These are phyloP conservation scores for Stagonosporopsis chrysanthemi DNA, from an alignment of 2,329 filamentous ascomycete genomes.

Conservation along the genomic window DNA sequence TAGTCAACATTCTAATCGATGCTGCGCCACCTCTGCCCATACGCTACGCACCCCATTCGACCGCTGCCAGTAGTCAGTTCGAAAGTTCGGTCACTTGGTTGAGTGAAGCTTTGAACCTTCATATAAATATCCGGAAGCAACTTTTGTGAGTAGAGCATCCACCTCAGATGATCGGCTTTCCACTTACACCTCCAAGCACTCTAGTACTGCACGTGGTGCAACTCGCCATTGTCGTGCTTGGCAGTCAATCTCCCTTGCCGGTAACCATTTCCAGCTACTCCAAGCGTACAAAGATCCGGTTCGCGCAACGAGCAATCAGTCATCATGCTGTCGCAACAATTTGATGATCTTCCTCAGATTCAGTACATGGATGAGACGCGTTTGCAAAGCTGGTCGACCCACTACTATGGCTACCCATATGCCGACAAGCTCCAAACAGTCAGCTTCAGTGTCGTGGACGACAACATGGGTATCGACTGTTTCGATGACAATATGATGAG, in stretches of 20 bases:
- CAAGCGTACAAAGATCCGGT: slow-evolving; percentile 9
- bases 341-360: slow-evolving; percentile 43
- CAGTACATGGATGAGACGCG: slow-evolving; percentile 32
- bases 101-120: neutral
- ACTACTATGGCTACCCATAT: neutral
- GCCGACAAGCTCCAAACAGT: slow-evolving; percentile 24
- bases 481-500: slow-evolving; percentile 32
- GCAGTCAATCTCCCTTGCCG: neutral
- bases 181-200: slow-evolving; percentile 1
- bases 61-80: slow-evolving; percentile 19
- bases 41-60: slow-evolving; percentile 12
- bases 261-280: slow-evolving; percentile 3
- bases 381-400: slow-evolving; percentile 19
- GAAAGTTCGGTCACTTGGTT: slow-evolving; percentile 4
- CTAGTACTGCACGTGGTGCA: neutral
- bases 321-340: slow-evolving; percentile 35
- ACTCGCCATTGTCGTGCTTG: neutral
- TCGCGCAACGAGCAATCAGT: slow-evolving; percentile 1
- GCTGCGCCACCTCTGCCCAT: slow-evolving; percentile 40
- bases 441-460: slow-evolving; percentile 23
- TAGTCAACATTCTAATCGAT: slow-evolving; percentile 19
- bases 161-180: neutral
- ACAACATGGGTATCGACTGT: slow-evolving; percentile 27
- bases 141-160: neutral
- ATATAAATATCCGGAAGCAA: slow-evolving; percentile 6